A percentile compares a stretch with the other conserved stretches of the same genome.
phyloP scores from a whole-genome alignment of 139 green algal species.

The Chlorokybus atmophyticus region DNA sequence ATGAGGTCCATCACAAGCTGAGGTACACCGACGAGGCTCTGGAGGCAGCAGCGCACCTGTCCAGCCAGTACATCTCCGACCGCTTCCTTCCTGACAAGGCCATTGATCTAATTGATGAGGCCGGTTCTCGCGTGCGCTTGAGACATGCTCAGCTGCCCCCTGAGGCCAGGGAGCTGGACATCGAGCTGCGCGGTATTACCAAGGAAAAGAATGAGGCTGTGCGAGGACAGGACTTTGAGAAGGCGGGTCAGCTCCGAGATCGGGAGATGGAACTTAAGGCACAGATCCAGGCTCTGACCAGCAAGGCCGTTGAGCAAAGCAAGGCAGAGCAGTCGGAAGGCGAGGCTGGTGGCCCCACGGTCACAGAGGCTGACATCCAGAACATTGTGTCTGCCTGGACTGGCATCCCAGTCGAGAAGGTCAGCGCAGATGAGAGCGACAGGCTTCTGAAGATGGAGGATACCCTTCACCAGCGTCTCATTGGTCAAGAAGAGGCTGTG shows the following conservation, averaged over 20 bases:
- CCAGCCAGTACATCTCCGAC: constrained; percentile 84
- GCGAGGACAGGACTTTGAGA: constrained; percentile 87
- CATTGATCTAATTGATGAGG: constrained; percentile 99
- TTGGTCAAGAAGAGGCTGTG: constrained; percentile 93
- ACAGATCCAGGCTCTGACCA: constrained; percentile 71
- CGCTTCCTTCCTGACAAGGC: constrained; percentile 58
- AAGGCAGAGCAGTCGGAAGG: constrained; percentile 71
- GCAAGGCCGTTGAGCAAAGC: constrained; percentile 40
- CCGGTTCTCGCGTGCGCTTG: constrained; percentile 85
- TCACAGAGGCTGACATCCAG: constrained; percentile 89
- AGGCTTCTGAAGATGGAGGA: constrained; percentile 97
- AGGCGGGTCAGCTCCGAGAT: constrained; percentile 86
- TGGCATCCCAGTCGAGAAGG: constrained; percentile 77
- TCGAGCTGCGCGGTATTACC: constrained; percentile 72
- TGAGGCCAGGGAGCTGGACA: constrained; percentile 84
- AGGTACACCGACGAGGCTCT: constrained; percentile 93
- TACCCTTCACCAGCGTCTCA: constrained; percentile 83
- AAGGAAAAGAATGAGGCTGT: constrained; percentile 98
- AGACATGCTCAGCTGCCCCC: constrained; percentile 87
- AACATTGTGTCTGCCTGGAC: constrained; percentile 82
- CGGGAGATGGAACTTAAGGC: constrained; percentile 94
- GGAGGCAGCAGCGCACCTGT: constrained; percentile 76
- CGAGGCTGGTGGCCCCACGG: constrained; percentile 42
- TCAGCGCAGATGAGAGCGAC: constrained; percentile 84
- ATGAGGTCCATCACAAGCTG: constrained; percentile 98